Conservation (phyloP, 805 yeast species). For the Saccharomyces mikatae region DNA sequence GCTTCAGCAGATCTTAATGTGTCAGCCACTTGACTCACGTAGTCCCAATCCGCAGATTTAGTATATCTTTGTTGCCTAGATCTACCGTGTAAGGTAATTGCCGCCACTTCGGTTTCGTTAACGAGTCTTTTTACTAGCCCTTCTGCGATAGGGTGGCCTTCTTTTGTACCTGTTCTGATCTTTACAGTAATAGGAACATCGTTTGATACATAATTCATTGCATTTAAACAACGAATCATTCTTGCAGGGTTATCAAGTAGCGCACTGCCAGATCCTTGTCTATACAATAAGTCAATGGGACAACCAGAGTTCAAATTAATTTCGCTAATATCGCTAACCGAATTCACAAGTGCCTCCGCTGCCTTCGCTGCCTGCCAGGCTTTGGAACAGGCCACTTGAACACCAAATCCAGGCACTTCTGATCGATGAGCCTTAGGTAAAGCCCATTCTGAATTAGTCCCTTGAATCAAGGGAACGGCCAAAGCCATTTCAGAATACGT, state of each 20-base stretch:
- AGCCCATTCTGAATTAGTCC: conserved; percentile 95
- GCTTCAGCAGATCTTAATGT: conserved; percentile 51
- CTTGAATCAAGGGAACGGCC: conserved; percentile 76
- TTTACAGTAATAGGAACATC: conserved; percentile 88
- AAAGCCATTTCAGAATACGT: conserved; percentile 96
- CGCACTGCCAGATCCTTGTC: conserved; percentile 94
- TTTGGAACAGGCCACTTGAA: conserved; percentile 85
- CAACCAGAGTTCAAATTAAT: conserved; percentile 93
- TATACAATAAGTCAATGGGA: conserved; percentile 89
- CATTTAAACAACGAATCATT: conserved; percentile 66
- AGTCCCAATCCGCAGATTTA: conserved; percentile 86
- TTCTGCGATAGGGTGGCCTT: conserved; percentile 81
- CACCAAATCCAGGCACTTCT: conserved; percentile 85
- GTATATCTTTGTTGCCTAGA: conserved; percentile 95
- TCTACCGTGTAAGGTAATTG: conserved; percentile 91
- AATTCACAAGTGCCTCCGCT: conserved; percentile 52
- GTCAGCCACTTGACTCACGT: conserved; percentile 65
- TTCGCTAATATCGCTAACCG: conserved; percentile 60
- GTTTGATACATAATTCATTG: conserved; percentile 85
- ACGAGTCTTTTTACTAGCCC: conserved; percentile 62
- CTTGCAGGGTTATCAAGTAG: conserved; percentile 83
- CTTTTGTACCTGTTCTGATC: conserved; percentile 85
- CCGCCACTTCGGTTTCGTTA: conserved; percentile 74
- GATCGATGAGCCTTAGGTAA: conserved; percentile 77
- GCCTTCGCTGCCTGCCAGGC: conserved; percentile 93